Evolutionary conservation across 257 asterid genomes (phyloP).

Genomic region (Solanum megistacrolobum): DNA sequence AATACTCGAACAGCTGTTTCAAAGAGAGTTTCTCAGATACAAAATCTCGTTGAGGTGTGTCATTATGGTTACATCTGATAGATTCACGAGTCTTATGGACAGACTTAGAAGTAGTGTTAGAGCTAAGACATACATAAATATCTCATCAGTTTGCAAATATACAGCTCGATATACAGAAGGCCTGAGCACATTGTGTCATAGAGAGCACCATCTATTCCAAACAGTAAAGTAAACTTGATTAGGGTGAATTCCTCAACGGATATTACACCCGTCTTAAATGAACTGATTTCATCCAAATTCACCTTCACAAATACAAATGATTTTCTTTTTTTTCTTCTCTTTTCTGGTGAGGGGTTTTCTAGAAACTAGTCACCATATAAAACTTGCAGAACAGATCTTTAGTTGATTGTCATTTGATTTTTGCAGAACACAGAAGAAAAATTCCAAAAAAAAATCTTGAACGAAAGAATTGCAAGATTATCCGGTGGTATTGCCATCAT

Average conservation of each 20-base stretch:
- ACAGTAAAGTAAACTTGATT: not conserved
- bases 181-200: not conserved
- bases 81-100: not conserved
- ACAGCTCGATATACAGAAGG: not conserved
- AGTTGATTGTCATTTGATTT: not conserved
- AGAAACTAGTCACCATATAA: not conserved
- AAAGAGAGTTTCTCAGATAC: slow-evolving; percentile 48
- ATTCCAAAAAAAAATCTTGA: slow-evolving; percentile 57
- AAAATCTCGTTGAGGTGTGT: slow-evolving; percentile 60
- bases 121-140: not conserved
- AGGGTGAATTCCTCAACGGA: not conserved
- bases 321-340: not conserved
- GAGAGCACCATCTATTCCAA: not conserved
- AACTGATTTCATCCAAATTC: not conserved
- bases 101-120: not conserved
- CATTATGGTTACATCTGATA: not conserved
- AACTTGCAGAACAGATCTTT: not conserved
- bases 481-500: slow-evolving; percentile 71
- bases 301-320: not conserved
- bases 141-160: not conserved
- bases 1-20: slow-evolving; percentile 47
- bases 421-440: slow-evolving; percentile 69
- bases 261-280: not conserved
- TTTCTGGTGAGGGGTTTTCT: not conserved
- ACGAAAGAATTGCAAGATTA: slow-evolving; percentile 74